Evolutionary conservation across 148 eudicot species (phyloP).

Genomic region (Silene conica): DNA sequence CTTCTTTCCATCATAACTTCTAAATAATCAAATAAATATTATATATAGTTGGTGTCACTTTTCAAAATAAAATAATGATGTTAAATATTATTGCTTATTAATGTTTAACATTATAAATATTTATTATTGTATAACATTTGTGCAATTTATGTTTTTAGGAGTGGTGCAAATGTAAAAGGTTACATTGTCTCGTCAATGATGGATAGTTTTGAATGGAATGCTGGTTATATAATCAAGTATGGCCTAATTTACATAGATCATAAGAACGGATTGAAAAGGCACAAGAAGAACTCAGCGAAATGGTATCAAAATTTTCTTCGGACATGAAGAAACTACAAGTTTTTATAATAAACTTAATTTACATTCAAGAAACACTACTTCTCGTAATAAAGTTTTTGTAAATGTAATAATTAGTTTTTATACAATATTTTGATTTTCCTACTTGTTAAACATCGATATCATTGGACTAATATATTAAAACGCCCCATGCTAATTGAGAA

Average conservation of each 20-base stretch:
- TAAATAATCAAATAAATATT: background rate
- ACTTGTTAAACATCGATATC: too few species aligned
- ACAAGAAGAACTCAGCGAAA: conserved; percentile 1
- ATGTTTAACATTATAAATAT: background rate
- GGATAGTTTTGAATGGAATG: conserved; percentile 12
- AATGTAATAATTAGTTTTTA: too few species aligned
- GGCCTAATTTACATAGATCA: too few species aligned
- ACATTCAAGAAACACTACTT: too few species aligned
- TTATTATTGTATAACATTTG: background rate
- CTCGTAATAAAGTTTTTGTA: too few species aligned
- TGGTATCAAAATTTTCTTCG: conserved; percentile 4
- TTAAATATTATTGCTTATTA: background rate
- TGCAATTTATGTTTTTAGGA: background rate
- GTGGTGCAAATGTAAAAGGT: conserved; percentile 13
- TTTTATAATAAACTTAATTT: too few species aligned
- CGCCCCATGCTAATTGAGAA: too few species aligned
- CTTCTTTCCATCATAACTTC: background rate
- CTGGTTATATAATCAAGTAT: background rate
- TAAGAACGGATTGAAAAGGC: too few species aligned
- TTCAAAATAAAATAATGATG: background rate
- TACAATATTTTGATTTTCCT: too few species aligned
- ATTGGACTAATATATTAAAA: too few species aligned
- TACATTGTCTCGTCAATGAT: background rate
- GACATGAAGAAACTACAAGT: background rate
- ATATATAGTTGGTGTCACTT: too few species aligned